Evolutionary conservation across 306 rosid species (phyloP), one percentile per base, ranked within the genome.

Genomic region (Gastrolobium bilobum): DNA sequence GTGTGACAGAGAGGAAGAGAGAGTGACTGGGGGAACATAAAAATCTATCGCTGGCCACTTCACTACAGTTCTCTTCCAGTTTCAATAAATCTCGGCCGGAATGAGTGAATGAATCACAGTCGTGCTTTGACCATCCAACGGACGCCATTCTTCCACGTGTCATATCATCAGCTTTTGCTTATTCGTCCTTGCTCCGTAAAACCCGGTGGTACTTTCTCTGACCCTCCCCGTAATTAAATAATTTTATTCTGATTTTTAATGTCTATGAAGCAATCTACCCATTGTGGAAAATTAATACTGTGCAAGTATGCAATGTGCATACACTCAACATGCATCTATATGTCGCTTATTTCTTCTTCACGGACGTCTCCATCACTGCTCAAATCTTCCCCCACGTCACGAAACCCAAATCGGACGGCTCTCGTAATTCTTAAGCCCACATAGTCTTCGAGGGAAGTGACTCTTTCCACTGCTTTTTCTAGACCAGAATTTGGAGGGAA

Each of bases 101-200:
- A 76, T 39, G 39, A 74, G 79, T 79, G 76, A 62, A 57, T 79
- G 76, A 62, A 57, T 59, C 79, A 37, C 53, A 64, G 59, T 80
- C 81, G 9, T 66, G 50, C 62, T 53, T 69, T 82, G 82, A 81
- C 82, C 73, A 88, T 91, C 88, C 9, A 1, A 86, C 82, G 96
- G 91, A 11, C 38, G 0, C 0, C 2, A 1, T n/a, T 6, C 1
- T 0, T 67, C 91, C 97, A 90, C 96, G 90, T 90, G 96, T 81
- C 86, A 6, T 1, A 3, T 26, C 81, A 20, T 70, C 82, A 57
- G 88, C 94, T 89, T 90, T 90, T 84, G 77, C 91, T 80, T 86
- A 85, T 76, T 89, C 92, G 92, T 90, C 90, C 90, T 89, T 77
- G n/a, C 86, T 88, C 94, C 98, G 91, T 80, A 85, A 89, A 91